Evolutionary conservation across 1,284 basidiomycete species (phyloP).

Genomic region (Inonotus hispidus): DNA sequence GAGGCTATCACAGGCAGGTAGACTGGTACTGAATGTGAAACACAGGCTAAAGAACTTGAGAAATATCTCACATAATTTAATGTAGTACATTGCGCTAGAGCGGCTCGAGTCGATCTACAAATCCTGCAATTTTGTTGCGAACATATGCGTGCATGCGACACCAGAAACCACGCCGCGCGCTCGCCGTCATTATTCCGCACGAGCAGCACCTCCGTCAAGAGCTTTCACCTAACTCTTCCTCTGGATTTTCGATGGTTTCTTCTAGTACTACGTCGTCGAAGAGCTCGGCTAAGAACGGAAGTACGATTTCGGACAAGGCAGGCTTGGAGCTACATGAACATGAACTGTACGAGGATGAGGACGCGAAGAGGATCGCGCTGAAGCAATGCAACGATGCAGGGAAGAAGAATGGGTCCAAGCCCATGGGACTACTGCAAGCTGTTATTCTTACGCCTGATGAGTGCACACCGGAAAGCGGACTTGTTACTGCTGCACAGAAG

Average conservation of each 20-base stretch:
- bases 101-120: constrained; percentile 89
- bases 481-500: constrained; percentile 91
- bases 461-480: constrained; percentile 87
- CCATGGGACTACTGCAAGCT: constrained; percentile 75
- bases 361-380: constrained; percentile 62
- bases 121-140: constrained; percentile 74
- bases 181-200: constrained; percentile 81
- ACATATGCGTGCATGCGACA: constrained; percentile 85
- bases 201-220: constrained; percentile 66
- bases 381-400: constrained; percentile 79
- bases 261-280: neutral
- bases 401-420: constrained; percentile 85
- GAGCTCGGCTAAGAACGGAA: neutral
- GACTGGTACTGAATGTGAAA: constrained; percentile 13
- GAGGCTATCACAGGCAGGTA: constrained; percentile 23
- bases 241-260: neutral
- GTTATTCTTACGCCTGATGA: constrained; percentile 81
- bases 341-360: constrained; percentile 59
- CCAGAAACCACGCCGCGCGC: constrained; percentile 82
- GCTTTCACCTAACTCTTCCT: constrained; percentile 29
- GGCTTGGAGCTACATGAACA: constrained; percentile 41
- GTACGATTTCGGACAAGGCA: neutral
- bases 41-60: constrained; percentile 79
- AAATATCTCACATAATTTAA: constrained; percentile 63
- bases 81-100: constrained; percentile 88